phyloP scores from a whole-genome alignment of 169 alveolate genomes.

The Plasmodium knowlesi region DNA sequence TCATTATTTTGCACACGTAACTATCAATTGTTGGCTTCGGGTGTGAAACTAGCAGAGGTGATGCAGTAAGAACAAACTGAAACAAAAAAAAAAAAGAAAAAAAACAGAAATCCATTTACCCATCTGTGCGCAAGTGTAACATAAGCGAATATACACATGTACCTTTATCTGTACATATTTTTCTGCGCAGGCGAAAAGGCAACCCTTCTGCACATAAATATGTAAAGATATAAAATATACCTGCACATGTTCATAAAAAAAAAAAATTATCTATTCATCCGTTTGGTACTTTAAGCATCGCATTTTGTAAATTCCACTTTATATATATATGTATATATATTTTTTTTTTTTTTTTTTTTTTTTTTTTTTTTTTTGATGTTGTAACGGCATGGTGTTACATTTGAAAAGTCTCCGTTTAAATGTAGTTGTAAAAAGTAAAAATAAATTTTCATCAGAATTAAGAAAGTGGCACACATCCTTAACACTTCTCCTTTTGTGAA shows the following conservation, averaged over 20 bases:
- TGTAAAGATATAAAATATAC: not conserved
- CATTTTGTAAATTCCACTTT: not conserved
- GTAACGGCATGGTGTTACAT: not conserved
- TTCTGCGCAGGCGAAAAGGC: not conserved
- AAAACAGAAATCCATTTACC: not conserved
- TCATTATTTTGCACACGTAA: conserved; percentile 39
- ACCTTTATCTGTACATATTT: not conserved
- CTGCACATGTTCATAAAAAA: not conserved
- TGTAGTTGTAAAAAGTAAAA: conserved; percentile 38
- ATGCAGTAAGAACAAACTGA: not conserved
- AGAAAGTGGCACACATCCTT: not conserved
- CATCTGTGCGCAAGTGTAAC: not conserved
- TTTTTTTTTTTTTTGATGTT: conserved; percentile 11
- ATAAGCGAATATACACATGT: not conserved
- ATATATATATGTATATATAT: not conserved
- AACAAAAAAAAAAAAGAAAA: not conserved
- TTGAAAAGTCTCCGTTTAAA: conserved; percentile 16
- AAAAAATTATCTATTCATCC: not conserved
- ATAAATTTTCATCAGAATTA: conserved; percentile 12
- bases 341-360: not conserved
- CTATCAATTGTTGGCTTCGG: not conserved
- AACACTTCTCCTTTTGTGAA: conserved; percentile 2
- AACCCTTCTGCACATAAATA: not conserved
- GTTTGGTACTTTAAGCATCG: not conserved
- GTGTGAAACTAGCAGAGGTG: conserved; percentile 1